Percentiles rank a stretch among this genome's conserved stretches.
These are phyloP conservation scores for Backusella sp. DNA, from an alignment of 192 early-diverging fungal species.

Conservation along the genomic window DNA sequence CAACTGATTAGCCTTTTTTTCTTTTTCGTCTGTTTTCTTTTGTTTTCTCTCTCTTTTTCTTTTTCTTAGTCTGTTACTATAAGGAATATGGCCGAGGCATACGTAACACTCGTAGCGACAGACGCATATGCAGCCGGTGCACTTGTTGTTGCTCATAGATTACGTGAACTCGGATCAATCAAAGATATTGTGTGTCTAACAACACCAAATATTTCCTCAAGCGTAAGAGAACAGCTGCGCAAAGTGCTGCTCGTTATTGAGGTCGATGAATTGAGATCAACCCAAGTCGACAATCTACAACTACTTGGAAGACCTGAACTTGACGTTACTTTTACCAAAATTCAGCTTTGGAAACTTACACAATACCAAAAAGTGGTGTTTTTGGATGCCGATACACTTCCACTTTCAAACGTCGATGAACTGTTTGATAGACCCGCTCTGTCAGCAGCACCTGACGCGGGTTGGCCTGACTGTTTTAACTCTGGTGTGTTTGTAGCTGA, in stretches of 20 bases:
- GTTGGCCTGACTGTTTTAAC: conserved; percentile 98
- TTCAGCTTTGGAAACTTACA: conserved; percentile 81
- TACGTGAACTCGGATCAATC: conserved; percentile 63
- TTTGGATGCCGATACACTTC: conserved; percentile 90
- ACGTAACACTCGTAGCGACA: conserved; percentile 83
- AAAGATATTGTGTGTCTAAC: conserved; percentile 69
- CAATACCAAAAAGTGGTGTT: conserved; percentile 71
- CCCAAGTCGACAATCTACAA: conserved; percentile 52
- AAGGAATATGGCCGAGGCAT: conserved; percentile 51
- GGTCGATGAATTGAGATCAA: conserved; percentile 65
- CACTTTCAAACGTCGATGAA: conserved; percentile 78
- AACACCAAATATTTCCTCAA: conserved; percentile 55
- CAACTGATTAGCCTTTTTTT: not conserved
- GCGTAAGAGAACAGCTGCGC: conserved; percentile 50
- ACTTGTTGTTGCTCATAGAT: conserved; percentile 72
- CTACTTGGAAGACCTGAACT: conserved; percentile 92
- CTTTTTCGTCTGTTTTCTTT: conserved; percentile 2
- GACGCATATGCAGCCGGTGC: conserved; percentile 87
- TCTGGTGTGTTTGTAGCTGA: conserved; percentile 87
- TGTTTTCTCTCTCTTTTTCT: not conserved
- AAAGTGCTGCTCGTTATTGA: conserved; percentile 73
- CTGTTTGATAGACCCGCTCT: conserved; percentile 72
- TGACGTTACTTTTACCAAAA: conserved; percentile 86
- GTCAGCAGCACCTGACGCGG: conserved; percentile 88
- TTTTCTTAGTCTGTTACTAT: not conserved